Percentiles rank a stretch among this genome's conserved stretches.
Evolutionary conservation across 1,284 basidiomycete species (phyloP).

Genomic region (Microbotryum saponariae): DNA sequence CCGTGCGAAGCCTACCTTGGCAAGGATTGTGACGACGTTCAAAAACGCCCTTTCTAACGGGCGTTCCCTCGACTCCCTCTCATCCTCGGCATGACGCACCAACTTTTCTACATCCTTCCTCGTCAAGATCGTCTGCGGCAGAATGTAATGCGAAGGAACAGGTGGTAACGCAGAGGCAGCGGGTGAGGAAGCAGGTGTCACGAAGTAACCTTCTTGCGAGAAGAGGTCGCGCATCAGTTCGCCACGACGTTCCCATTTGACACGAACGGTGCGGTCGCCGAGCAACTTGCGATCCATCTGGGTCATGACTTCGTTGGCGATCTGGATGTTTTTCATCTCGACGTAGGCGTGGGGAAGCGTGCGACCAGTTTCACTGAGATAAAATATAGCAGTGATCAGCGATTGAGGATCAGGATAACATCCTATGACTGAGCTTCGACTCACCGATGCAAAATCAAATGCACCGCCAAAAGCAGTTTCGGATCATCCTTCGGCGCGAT

Average conservation of each 20-base stretch:
- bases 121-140: slow-evolving; percentile 1
- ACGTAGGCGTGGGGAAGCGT: slow-evolving; percentile 32
- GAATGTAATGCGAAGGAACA: slow-evolving; percentile 11
- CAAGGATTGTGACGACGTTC: slow-evolving; percentile 13
- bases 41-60: slow-evolving; percentile 13
- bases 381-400: too few relatives aligned
- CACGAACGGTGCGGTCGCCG: slow-evolving; percentile 25
- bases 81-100: background rate
- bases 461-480: slow-evolving; percentile 12
- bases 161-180: slow-evolving; percentile 23
- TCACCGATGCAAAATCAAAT: slow-evolving; percentile 28
- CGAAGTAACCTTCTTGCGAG: slow-evolving; percentile 10
- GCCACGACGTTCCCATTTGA: slow-evolving; percentile 28
- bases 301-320: slow-evolving; percentile 7
- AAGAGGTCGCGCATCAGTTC: slow-evolving; percentile 30
- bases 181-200: background rate
- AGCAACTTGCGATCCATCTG: slow-evolving; percentile 13
- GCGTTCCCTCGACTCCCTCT: background rate
- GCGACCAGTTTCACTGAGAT: slow-evolving; percentile 15
- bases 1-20: slow-evolving; percentile 8
- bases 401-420: background rate
- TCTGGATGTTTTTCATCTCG: slow-evolving; percentile 3
- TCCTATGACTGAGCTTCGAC: background rate
- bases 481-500: background rate
- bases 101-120: background rate